phyloP scores from a whole-genome alignment of 2,329 filamentous ascomycete species.

The Pyrenochaeta sp. region DNA sequence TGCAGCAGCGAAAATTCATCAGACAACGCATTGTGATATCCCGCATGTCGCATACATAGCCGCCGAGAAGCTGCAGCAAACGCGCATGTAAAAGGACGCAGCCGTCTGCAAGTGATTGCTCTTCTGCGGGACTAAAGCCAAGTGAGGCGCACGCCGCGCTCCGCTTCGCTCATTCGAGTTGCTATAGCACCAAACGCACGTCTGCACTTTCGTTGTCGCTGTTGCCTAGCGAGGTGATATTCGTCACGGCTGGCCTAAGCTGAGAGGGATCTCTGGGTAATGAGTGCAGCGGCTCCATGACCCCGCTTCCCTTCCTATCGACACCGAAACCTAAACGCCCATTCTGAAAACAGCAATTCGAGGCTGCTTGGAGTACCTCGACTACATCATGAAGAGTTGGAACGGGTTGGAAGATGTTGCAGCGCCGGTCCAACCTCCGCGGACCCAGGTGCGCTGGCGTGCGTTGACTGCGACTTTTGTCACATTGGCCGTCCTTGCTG shows the following conservation, averaged over 20 bases:
- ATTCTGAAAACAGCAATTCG: slow-evolving; percentile 4
- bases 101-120: slow-evolving; percentile 27
- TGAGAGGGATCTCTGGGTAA: neutral
- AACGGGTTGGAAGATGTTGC: slow-evolving; percentile 17
- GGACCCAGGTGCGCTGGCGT: slow-evolving; percentile 15
- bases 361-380: neutral
- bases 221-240: neutral
- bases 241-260: neutral
- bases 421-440: slow-evolving; percentile 15
- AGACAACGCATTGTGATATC: slow-evolving; percentile 34
- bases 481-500: slow-evolving; percentile 26
- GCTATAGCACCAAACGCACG: slow-evolving; percentile 4
- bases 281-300: neutral
- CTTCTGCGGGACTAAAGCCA: neutral
- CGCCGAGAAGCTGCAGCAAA: slow-evolving; percentile 31
- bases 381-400: slow-evolving; percentile 33
- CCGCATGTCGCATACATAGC: slow-evolving; percentile 36
- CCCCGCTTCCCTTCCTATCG: slow-evolving; percentile 11
- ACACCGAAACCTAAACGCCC: slow-evolving; percentile 10
- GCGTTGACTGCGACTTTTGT: slow-evolving; percentile 25
- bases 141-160: slow-evolving; percentile 12
- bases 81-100: slow-evolving; percentile 18
- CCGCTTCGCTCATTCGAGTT: neutral
- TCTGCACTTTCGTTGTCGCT: slow-evolving; percentile 9
- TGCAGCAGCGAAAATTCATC: slow-evolving; percentile 9